These are phyloP conservation scores for Eucalyptus shirleyi DNA, from an alignment of 345 rosid species.

Conservation along the genomic window DNA sequence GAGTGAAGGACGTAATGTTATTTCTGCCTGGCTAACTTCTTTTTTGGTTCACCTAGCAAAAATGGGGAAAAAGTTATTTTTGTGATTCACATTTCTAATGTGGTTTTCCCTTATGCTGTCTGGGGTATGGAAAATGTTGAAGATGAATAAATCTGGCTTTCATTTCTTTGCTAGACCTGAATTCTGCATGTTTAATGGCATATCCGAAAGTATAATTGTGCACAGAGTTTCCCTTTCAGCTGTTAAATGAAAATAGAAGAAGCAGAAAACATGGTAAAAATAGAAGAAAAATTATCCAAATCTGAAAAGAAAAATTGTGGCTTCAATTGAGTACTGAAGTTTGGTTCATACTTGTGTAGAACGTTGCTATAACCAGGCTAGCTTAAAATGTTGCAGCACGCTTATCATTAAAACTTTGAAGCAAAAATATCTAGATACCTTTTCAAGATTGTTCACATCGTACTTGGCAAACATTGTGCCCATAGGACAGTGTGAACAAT, in stretches of 20 bases:
- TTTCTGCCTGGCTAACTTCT: not conserved
- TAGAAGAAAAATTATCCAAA: not conserved
- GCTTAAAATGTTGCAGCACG: not conserved
- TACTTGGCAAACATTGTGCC: not conserved
- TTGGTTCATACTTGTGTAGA: not conserved
- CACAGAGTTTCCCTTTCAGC: not conserved
- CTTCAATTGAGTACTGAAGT: not conserved
- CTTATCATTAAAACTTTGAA: not conserved
- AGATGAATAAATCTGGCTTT: not conserved
- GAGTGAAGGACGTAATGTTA: not conserved
- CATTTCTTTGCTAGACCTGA: not conserved
- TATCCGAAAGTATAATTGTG: not conserved
- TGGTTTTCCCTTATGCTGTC: not conserved
- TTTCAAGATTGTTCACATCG: not conserved
- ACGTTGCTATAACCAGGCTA: not conserved
- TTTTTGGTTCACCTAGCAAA: not conserved
- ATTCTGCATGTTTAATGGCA: not conserved
- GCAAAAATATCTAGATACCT: not conserved
- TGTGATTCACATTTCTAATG: not conserved
- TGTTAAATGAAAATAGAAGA: not conserved
- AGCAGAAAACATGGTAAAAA: not conserved
- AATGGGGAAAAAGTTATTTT: not conserved
- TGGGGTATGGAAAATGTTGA: not conserved
- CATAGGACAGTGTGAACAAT: not conserved
- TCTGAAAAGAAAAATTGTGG: not conserved